phyloP scores from a whole-genome alignment of 2,329 filamentous ascomycete species.

The Cladosporium colombiae region DNA sequence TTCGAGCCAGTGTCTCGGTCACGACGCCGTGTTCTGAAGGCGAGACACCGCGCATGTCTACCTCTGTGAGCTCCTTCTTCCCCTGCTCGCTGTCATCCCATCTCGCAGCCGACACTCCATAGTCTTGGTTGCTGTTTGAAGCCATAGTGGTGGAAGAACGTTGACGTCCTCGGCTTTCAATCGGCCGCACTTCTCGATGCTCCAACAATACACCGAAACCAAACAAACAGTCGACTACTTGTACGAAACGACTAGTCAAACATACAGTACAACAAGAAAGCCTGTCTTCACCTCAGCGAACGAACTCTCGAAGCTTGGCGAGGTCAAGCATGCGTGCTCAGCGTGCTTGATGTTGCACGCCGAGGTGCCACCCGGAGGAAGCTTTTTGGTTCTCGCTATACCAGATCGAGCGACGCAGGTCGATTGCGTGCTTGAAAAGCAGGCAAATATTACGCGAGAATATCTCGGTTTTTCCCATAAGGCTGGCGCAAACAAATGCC shows the following conservation, averaged over 20 bases:
- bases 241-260: background rate
- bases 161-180: background rate
- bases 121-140: background rate
- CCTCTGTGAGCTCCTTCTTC: slow-evolving; percentile 8
- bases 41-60: background rate
- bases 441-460: background rate
- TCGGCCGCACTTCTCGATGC: background rate
- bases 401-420: background rate
- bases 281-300: background rate
- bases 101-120: background rate
- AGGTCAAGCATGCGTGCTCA: background rate
- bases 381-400: slow-evolving; percentile 8
- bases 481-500: background rate
- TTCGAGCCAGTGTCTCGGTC: slow-evolving; percentile 47
- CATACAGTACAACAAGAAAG: background rate
- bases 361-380: slow-evolving; percentile 11
- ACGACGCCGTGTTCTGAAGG: background rate
- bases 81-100: slow-evolving; percentile 14
- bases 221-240: background rate
- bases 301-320: background rate
- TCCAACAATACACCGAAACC: background rate
- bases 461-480: background rate
- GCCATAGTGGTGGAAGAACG: background rate
- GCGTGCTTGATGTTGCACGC: slow-evolving; percentile 13
- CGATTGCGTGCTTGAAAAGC: slow-evolving; percentile 16